Base-by-base conservation (phyloP, 140 eudicot genomes). In the Cichorium intybus region DNA sequence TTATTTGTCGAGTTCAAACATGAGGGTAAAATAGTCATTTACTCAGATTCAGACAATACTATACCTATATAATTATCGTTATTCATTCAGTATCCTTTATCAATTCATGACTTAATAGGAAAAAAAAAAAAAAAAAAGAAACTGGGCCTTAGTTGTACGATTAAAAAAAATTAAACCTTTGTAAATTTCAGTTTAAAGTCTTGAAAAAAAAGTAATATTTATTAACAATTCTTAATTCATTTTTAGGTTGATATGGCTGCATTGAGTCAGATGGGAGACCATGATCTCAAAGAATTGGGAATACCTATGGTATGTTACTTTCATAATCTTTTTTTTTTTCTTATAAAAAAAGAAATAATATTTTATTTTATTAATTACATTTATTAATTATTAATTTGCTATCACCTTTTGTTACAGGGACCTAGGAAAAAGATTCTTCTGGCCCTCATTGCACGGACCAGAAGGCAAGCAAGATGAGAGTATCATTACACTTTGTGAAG, bases 341-440 rank as follows among this genome's bases (percentile, higher is more conserved):
- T n/a, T n/a, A n/a, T n/a, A n/a, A n/a, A n/a, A n/a, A n/a, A n/a
- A n/a, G n/a, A n/a, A n/a, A n/a, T n/a, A n/a, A n/a, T n/a, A n/a
- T n/a, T 31, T 3, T 31, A 31, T 8, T 31, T 31, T 6, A 31
- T n/a, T n/a, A 31, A 6, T 31, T 31, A 7, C 9, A 34, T 34
- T 34, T 7, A 10, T 1, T 10, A 10, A 37, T 0, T 12, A 9
- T 43, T 1, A 14, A 43, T 43, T 43, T 43, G 18, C 7, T 10
- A 10, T 28, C 43, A 10, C 67, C 23, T 23, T 33, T 67, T 37
- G 14, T 72, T 75, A 60, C 84, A 90, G 97, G 97, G 96, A 18
- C 96, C 97, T 15, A 84, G 97, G 70, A 90, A 90, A 73, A 90
- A 84, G 70, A 84, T 90, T 71, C 79, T 84, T 56, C 96, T 84